Evolutionary conservation across 345 rosid species (phyloP), one percentile per base, ranked within the genome.

Genomic region (Eucalyptus curtisii): DNA sequence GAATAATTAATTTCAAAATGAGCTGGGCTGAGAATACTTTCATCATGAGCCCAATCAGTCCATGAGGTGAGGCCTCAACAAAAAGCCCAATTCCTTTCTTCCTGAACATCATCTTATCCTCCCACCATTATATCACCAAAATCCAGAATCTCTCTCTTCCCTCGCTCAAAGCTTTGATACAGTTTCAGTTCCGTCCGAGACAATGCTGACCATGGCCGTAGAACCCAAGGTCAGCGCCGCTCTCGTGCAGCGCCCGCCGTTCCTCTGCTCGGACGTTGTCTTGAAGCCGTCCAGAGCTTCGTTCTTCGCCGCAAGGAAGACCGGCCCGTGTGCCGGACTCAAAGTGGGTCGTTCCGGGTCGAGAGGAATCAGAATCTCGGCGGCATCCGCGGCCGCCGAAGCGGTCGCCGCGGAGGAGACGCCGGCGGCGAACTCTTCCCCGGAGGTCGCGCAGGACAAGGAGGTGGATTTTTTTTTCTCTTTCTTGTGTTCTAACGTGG

Each of bases 391-490:
- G 16, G 71, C 93, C 15, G 91, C 91, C 24, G 89, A 91, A 59
- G 91, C 88, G 4, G 45, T 49, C 61, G 64, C 90, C 88, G 68
- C 92, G 3, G 86, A 90, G 57, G 94, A 92, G 49, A 76, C 40
- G 20, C 49, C 88, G 49, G 64, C 50, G 31, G 87, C 4, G 19
- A 90, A 44, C 55, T 85, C 85, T 20, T 86, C 89, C 20, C 37
- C 87, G 85, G 90, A 42, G 19, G 52, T 92, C 22, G 87, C 90
- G 9, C 53, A 88, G 7, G 40, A 37, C 15, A 92, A 90, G 84
- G 90, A 96, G 98, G 99, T 97, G n/a, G 71, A 90, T n/a, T 17
- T 49, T 1, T 2, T 6, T 16, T 17, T 16, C 42, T 66, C 40
- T 68, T 16, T 16, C 44, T 68, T 68, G 80, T 68, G 6, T 9